Evolutionary conservation across 352 stramenopile species (phyloP).

Genomic region (Phytophthora syringae): DNA sequence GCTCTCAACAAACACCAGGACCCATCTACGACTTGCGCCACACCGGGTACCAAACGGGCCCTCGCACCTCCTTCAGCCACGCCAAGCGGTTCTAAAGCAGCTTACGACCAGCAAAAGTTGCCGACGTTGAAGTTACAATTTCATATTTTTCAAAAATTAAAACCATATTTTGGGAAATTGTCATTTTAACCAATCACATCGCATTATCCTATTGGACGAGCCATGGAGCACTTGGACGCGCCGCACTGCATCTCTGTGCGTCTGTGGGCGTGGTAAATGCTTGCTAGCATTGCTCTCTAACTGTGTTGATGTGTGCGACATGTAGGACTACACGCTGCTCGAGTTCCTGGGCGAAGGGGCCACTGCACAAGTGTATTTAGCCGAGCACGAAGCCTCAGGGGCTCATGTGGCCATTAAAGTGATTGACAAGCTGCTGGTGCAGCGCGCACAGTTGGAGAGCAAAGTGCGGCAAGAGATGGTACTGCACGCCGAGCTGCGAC

Average conservation of each 20-base stretch:
- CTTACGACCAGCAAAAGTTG: slow-evolving; percentile 23
- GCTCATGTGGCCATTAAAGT: slow-evolving; percentile 78
- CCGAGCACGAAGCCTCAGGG: slow-evolving; percentile 45
- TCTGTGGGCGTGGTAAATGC: neutral
- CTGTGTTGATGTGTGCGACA: neutral
- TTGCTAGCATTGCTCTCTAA: slow-evolving; percentile 1
- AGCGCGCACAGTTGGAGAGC: slow-evolving; percentile 61
- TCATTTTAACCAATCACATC: neutral
- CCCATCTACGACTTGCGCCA: slow-evolving; percentile 75
- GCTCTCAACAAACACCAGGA: slow-evolving; percentile 45
- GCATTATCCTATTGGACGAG: neutral
- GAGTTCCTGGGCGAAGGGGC: slow-evolving; percentile 81
- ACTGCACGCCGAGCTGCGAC: slow-evolving; percentile 63
- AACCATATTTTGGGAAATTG: no score
- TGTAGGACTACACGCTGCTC: slow-evolving; percentile 69
- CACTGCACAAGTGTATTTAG: slow-evolving; percentile 81
- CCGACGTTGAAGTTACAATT: slow-evolving; percentile 10
- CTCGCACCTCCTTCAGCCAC: slow-evolving; percentile 64
- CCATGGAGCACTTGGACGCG: slow-evolving; percentile 16
- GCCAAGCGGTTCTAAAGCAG: slow-evolving; percentile 63
- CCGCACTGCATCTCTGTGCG: slow-evolving; percentile 32
- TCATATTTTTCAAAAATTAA: neutral
- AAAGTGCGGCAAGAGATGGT: slow-evolving; percentile 76
- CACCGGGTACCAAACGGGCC: slow-evolving; percentile 69
- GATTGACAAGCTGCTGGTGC: slow-evolving; percentile 79